Evolutionary conservation across 2,329 filamentous ascomycete genomes (phyloP).

Genomic region (Penicillium polonicum): DNA sequence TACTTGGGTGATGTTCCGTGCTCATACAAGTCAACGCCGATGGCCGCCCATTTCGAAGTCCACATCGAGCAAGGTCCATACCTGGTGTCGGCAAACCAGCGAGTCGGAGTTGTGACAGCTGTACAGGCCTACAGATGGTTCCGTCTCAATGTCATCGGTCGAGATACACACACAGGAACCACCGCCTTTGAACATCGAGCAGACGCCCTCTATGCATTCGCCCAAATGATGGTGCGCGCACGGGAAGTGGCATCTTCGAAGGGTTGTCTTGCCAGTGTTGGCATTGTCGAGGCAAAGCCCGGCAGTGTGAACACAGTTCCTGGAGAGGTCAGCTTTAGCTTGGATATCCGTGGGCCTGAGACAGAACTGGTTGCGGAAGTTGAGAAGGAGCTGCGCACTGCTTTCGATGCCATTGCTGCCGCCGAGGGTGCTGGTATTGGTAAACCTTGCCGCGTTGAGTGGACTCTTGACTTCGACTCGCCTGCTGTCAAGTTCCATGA

Average conservation of each 20-base stretch:
- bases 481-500: slow-evolving; percentile 64
- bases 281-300: slow-evolving; percentile 65
- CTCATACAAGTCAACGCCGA: slow-evolving; percentile 58
- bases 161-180: slow-evolving; percentile 72
- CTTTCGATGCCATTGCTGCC: slow-evolving; percentile 60
- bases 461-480: slow-evolving; percentile 60
- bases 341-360: slow-evolving; percentile 64
- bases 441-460: slow-evolving; percentile 56
- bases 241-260: slow-evolving; percentile 62
- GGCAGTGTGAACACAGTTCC: slow-evolving; percentile 74
- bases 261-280: slow-evolving; percentile 65
- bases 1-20: slow-evolving; percentile 61
- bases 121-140: slow-evolving; percentile 77
- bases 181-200: slow-evolving; percentile 66
- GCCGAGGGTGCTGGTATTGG: slow-evolving; percentile 55
- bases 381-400: slow-evolving; percentile 55
- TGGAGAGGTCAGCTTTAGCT: slow-evolving; percentile 63
- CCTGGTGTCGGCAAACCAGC: slow-evolving; percentile 62
- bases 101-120: slow-evolving; percentile 68
- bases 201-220: slow-evolving; percentile 67
- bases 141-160: slow-evolving; percentile 63
- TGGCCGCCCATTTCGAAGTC: slow-evolving; percentile 75
- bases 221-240: slow-evolving; percentile 65
- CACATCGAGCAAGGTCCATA: slow-evolving; percentile 83
- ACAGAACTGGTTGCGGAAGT: slow-evolving; percentile 59